Base-by-base conservation (phyloP, 2,329 filamentous ascomycete genomes). In the Epichloe gansuensis region DNA sequence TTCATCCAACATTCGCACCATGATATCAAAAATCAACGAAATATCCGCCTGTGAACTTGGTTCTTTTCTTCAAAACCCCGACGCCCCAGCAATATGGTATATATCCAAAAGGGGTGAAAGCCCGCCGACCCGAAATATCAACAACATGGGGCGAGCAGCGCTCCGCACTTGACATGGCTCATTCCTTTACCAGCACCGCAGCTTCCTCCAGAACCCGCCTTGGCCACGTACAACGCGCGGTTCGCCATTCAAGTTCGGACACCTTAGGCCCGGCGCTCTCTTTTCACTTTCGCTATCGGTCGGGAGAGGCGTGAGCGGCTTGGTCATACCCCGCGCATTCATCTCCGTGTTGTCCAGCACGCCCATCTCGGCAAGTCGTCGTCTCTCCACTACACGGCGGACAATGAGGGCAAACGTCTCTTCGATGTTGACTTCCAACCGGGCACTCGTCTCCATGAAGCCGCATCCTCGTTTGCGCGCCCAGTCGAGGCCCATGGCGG, bases 381-480 rank as follows among this genome's bases (percentile, higher is more conserved):
- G 67, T n/a, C 71, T 72, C 71, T 83, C 80, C 46, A 79, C 74
- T 49, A 85, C 81, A 50, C 81, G 73, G 28, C 80, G 73, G 44
- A 84, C 77, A 54, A 84, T 79, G 41, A 83, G 75, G 38, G 85
- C 86, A 74, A 93, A 93, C 0, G 87, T 91, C 76, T 93, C 88
- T 67, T 93, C 88, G 56, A 93, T 88, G 65, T 93, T 93, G 58
- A 93, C 88, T 73, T 89, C 86, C 61, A 90, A 80, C 52, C 87
- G 74, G 4, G 88, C 88, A 62, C 85, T 89, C 56, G 88, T 93
- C 77, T 93, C 88, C 88, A 93, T 93, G 70, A 93, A 93, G 41
- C 87, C 88, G 69, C 86, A 91, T 44, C 82, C 82, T 52, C 79
- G 75, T 55, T 73, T 74, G 55, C 86, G 74, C 49, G 88, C 86